phyloP scores from a whole-genome alignment of 495 filamentous ascomycete genomes.

The Penicillium bovifimosum region DNA sequence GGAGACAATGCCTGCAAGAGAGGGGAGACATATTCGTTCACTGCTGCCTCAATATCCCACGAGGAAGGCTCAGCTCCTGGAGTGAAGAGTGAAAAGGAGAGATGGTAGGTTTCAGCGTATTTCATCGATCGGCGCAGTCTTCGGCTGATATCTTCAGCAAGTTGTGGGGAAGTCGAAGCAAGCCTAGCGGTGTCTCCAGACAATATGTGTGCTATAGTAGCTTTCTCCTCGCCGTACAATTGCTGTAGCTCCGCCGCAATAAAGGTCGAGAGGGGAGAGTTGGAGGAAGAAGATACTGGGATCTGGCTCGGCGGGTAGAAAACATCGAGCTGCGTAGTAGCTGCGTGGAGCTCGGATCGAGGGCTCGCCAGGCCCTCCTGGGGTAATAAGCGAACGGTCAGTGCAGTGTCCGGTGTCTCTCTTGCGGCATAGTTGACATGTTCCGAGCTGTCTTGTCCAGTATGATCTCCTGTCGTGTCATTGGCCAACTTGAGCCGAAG shows the following conservation, averaged over 20 bases:
- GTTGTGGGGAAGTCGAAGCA: constrained; percentile 39
- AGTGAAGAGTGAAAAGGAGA: constrained; percentile 93
- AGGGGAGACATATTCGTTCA: constrained; percentile 75
- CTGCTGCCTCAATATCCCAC: constrained; percentile 85
- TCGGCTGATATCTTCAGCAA: constrained; percentile 48
- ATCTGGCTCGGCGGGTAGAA: constrained; percentile 72
- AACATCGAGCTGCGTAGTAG: constrained; percentile 69
- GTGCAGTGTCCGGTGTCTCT: constrained; percentile 48
- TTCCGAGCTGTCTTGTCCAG: background rate
- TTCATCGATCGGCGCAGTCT: constrained; percentile 77
- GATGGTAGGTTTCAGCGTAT: constrained; percentile 89
- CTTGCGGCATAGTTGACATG: constrained; percentile 1
- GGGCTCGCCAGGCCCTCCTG: constrained; percentile 51
- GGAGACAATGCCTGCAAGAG: constrained; percentile 69
- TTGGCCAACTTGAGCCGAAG: constrained; percentile 66
- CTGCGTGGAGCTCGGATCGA: constrained; percentile 57
- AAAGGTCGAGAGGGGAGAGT: constrained; percentile 71
- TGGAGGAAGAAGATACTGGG: constrained; percentile 61
- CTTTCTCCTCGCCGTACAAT: constrained; percentile 83
- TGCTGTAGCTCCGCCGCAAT: constrained; percentile 73
- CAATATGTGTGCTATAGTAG: constrained; percentile 78
- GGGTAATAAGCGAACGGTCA: constrained; percentile 64
- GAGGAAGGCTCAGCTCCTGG: constrained; percentile 68
- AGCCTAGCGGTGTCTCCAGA: constrained; percentile 38
- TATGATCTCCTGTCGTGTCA: constrained; percentile 18